Percentiles rank a stretch among this genome's conserved stretches.
These are phyloP conservation scores for Mucor saturninus DNA, from an alignment of 371 early-diverging fungal genomes.

Conservation along the genomic window DNA sequence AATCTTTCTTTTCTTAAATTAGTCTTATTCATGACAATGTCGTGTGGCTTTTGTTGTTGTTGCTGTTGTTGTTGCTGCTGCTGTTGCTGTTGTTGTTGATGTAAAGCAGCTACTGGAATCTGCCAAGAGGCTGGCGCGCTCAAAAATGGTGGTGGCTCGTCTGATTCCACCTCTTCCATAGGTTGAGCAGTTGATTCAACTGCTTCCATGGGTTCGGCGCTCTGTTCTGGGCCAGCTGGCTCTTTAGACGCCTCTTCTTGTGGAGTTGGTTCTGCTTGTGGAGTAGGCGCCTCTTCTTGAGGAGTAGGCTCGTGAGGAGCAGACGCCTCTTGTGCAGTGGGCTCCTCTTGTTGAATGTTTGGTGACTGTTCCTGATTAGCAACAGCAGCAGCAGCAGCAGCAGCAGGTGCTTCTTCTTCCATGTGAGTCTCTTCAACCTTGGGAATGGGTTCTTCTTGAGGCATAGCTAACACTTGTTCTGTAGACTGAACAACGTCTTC, in stretches of 20 bases:
- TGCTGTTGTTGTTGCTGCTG: slow-evolving; percentile 18
- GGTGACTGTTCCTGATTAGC: neutral
- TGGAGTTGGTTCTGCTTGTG: too few relatives aligned
- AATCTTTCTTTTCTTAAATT: slow-evolving; percentile 52
- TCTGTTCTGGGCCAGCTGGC: neutral
- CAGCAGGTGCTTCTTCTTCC: neutral
- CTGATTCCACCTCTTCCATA: slow-evolving; percentile 1
- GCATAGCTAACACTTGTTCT: too few relatives aligned
- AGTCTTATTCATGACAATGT: slow-evolving; percentile 30
- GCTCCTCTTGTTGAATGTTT: too few relatives aligned
- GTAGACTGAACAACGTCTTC: neutral
- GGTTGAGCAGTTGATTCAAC: slow-evolving; percentile 7
- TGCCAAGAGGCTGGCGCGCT: slow-evolving; percentile 63
- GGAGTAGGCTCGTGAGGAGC: neutral
- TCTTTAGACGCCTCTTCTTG: neutral
- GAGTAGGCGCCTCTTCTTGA: neutral
- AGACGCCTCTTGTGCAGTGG: neutral
- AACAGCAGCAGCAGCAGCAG: neutral
- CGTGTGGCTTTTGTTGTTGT: slow-evolving; percentile 9
- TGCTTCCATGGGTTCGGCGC: slow-evolving; percentile 5
- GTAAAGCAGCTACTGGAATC: slow-evolving; percentile 56
- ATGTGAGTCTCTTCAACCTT: too few relatives aligned
- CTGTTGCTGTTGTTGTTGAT: slow-evolving; percentile 21
- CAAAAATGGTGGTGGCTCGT: slow-evolving; percentile 22
- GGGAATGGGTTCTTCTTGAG: neutral